A percentile compares a stretch with the other conserved stretches of the same genome.
Conservation (phyloP, 2,329 filamentous ascomycete genomes). For the Tolypocladium paradoxum region DNA sequence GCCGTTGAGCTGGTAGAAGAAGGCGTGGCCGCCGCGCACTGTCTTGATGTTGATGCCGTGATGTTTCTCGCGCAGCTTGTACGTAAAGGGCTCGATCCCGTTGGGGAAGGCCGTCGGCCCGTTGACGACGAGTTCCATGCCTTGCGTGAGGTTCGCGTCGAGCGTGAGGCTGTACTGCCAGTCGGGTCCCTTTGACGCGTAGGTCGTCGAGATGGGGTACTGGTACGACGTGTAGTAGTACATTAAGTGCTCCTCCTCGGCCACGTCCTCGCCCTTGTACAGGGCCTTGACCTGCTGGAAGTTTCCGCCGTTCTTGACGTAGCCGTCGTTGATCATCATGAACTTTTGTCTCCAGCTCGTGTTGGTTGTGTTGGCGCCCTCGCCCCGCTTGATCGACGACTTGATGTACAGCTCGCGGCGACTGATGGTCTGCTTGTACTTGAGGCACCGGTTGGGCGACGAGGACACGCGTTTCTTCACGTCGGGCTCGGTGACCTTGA, state of each 20-base stretch:
- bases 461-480: not conserved
- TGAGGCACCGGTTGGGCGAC: not conserved
- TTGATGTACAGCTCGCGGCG: constrained; percentile 48
- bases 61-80: constrained; percentile 13
- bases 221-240: constrained; percentile 3
- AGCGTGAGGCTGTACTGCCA: constrained; percentile 9
- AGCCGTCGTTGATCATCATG: constrained; percentile 40
- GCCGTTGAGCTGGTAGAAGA: constrained; percentile 37
- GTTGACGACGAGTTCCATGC: constrained; percentile 23
- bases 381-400: constrained; percentile 34
- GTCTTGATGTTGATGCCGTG: constrained; percentile 29
- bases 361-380: constrained; percentile 14
- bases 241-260: not conserved
- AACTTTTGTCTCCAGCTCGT: constrained; percentile 47
- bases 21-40: constrained; percentile 45
- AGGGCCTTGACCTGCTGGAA: constrained; percentile 24
- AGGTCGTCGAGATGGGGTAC: constrained; percentile 7
- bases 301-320: constrained; percentile 24
- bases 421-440: constrained; percentile 39
- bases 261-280: constrained; percentile 8
- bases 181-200: not conserved
- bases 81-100: constrained; percentile 45
- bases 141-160: constrained; percentile 28
- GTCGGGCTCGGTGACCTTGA: not conserved
- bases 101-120: constrained; percentile 41